phyloP scores from a whole-genome alignment of 176 grass and related monocot genomes.

The Cenchrus fungigraminus region DNA sequence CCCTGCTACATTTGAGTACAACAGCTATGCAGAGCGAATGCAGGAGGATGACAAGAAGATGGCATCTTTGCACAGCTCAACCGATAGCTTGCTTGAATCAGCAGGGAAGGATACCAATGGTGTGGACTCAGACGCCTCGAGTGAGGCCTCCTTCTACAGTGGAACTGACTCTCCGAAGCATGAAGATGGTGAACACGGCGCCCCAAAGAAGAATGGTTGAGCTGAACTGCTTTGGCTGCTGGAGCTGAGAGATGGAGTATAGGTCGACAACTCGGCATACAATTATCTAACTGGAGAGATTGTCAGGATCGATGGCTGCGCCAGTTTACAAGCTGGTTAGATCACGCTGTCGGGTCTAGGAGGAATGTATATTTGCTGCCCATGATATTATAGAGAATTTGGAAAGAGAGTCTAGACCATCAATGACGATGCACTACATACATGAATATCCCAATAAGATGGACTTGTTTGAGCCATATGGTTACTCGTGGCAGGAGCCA shows the following conservation, averaged over 20 bases:
- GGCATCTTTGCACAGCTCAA: conserved; percentile 35
- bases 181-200: background rate
- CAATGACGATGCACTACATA: background rate
- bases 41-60: conserved; percentile 70
- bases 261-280: background rate
- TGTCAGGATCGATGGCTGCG: background rate
- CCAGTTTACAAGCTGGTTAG: conserved; percentile 30
- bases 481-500: background rate
- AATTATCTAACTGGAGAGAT: conserved; percentile 6
- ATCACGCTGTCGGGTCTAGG: conserved; percentile 1
- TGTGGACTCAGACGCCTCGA: conserved; percentile 48
- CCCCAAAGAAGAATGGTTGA: background rate
- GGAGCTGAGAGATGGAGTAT: background rate
- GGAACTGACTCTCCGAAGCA: conserved; percentile 46
- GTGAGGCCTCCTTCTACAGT: conserved; percentile 65
- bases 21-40: conserved; percentile 63
- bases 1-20: conserved; percentile 62
- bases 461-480: background rate
- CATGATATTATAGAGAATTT: background rate
- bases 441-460: conserved; percentile 6
- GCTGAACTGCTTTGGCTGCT: background rate
- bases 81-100: conserved; percentile 28
- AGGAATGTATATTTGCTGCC: conserved; percentile 25
- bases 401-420: conserved; percentile 16
- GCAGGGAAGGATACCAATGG: conserved; percentile 22